Evolutionary conservation across 768 basidiomycete genomes (phyloP).

Genomic region (Suillus paluster): DNA sequence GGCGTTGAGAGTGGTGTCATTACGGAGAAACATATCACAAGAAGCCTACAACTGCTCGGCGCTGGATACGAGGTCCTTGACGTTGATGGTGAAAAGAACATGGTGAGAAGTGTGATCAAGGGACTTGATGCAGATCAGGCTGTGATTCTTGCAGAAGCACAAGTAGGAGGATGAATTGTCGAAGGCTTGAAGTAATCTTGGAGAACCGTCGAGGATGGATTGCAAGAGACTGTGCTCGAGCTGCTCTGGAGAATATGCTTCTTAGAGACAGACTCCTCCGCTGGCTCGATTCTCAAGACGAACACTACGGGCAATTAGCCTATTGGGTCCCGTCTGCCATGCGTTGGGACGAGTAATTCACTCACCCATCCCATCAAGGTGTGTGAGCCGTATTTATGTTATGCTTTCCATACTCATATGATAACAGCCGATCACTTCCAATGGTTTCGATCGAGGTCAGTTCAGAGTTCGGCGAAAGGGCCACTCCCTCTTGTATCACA

Average conservation of each 20-base stretch:
- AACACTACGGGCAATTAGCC: conserved; percentile 57
- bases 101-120: conserved; percentile 89
- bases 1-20: conserved; percentile 70
- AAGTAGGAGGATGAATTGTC: conserved; percentile 72
- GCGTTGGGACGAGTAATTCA: conserved; percentile 71
- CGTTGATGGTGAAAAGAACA: conserved; percentile 66
- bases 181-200: conserved; percentile 62
- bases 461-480: too few relatives aligned
- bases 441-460: too few relatives aligned
- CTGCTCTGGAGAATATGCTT: conserved; percentile 89
- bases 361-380: background rate
- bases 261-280: conserved; percentile 87
- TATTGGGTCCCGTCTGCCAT: conserved; percentile 93
- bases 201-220: conserved; percentile 75
- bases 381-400: background rate
- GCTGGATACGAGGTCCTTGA: conserved; percentile 90
- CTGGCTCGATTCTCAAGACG: conserved; percentile 94
- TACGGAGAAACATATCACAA: conserved; percentile 83
- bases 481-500: too few relatives aligned
- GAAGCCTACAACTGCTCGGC: conserved; percentile 83
- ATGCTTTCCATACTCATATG: background rate
- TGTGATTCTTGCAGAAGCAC: conserved; percentile 75
- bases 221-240: conserved; percentile 70
- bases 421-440: too few relatives aligned
- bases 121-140: conserved; percentile 92